Evolutionary conservation across 257 asterid genomes (phyloP).

Genomic region (Scutellaria minor): DNA sequence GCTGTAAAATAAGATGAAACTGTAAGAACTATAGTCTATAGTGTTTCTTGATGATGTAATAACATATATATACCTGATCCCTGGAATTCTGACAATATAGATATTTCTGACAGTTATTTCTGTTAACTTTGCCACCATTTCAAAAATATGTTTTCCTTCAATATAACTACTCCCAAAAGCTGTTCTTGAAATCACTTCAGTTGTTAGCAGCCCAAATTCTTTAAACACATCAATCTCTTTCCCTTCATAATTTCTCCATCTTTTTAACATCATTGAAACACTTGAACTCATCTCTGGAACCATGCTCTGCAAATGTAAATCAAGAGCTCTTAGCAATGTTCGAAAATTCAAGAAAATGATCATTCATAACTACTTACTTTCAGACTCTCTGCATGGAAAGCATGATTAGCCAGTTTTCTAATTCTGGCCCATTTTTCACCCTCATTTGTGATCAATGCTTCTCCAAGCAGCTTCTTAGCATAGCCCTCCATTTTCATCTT

Average conservation of each 20-base stretch:
- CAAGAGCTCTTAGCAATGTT: background rate
- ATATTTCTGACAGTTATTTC: slow-evolving; percentile 40
- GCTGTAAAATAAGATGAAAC: slow-evolving; percentile 29
- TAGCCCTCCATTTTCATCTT: slow-evolving; percentile 49
- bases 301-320: slow-evolving; percentile 43
- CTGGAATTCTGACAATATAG: slow-evolving; percentile 41
- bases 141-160: slow-evolving; percentile 56
- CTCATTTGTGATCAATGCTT: slow-evolving; percentile 49
- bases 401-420: slow-evolving; percentile 55
- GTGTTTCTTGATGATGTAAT: background rate
- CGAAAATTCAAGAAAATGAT: background rate
- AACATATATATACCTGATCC: slow-evolving; percentile 33
- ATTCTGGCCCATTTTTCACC: slow-evolving; percentile 62
- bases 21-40: background rate
- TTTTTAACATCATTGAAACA: slow-evolving; percentile 42
- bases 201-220: slow-evolving; percentile 51
- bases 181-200: slow-evolving; percentile 61
- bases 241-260: slow-evolving; percentile 45
- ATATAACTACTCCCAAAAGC: slow-evolving; percentile 55
- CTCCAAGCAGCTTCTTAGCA: slow-evolving; percentile 51
- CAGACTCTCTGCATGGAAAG: slow-evolving; percentile 58
- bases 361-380: slow-evolving; percentile 33
- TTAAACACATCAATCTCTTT: slow-evolving; percentile 52
- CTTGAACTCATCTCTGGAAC: slow-evolving; percentile 53
- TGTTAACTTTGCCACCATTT: slow-evolving; percentile 46